A percentile compares a stretch with the other conserved stretches of the same genome.
phyloP scores from a whole-genome alignment of 1,284 basidiomycete species.

The Boletus hoseneyae region DNA sequence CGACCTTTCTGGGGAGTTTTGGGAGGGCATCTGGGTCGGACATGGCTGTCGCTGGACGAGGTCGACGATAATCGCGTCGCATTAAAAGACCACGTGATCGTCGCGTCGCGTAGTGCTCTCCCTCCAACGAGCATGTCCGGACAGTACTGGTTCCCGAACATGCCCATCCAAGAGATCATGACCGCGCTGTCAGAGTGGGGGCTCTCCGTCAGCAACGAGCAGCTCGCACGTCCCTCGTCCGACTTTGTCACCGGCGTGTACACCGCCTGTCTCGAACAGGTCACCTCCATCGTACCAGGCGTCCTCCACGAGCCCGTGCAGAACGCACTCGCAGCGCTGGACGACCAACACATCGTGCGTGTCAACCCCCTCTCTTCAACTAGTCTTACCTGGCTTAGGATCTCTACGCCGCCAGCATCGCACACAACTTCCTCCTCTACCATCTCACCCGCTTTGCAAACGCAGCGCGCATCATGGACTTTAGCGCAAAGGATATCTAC shows the following conservation, averaged over 20 bases:
- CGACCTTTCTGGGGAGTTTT: constrained; percentile 15
- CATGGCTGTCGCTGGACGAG: constrained; percentile 5
- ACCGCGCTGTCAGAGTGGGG: constrained; percentile 63
- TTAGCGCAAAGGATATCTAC: constrained; percentile 71
- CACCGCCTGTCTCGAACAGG: constrained; percentile 64
- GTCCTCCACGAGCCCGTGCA: constrained; percentile 59
- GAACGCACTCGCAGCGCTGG: constrained; percentile 49
- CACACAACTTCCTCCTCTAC: constrained; percentile 59
- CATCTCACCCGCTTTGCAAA: constrained; percentile 70
- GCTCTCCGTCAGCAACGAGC: constrained; percentile 60
- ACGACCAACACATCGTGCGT: constrained; percentile 54
- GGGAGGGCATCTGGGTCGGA: background rate
- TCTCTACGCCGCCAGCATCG: constrained; percentile 54
- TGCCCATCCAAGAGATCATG: constrained; percentile 61
- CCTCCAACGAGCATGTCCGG: constrained; percentile 34
- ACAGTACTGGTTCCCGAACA: constrained; percentile 60
- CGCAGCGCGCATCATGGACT: constrained; percentile 75
- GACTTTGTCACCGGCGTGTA: constrained; percentile 71
- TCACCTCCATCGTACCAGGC: constrained; percentile 63
- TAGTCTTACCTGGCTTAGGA: constrained; percentile 43
- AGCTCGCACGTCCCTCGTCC: constrained; percentile 64
- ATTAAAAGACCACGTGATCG: constrained; percentile 24
- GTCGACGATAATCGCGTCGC: constrained; percentile 19
- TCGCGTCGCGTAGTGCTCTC: too few relatives aligned
- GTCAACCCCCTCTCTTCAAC: rapidly evolving